A percentile compares a stretch with the other conserved stretches of the same genome.
These are phyloP conservation scores for Dictyophora rubrovolvata DNA, from an alignment of 768 basidiomycete genomes.

Conservation along the genomic window DNA sequence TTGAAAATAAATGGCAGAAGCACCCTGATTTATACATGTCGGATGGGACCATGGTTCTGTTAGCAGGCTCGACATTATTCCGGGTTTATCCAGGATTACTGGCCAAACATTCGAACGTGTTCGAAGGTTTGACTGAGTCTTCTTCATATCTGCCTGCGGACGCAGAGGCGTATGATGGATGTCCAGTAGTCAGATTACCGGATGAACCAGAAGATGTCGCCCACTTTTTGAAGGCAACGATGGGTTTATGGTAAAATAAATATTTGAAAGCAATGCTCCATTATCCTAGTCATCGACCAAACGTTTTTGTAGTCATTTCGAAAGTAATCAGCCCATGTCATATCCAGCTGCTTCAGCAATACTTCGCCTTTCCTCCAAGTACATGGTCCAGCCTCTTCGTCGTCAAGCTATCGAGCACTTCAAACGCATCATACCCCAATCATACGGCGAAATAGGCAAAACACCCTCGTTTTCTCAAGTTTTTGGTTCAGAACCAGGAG, in stretches of 20 bases:
- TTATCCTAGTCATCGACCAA: not conserved
- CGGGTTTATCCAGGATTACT: conserved; percentile 19
- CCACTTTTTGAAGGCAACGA: conserved; percentile 12
- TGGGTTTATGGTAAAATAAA: not conserved
- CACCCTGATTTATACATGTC: conserved; percentile 19
- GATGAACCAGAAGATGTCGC: conserved; percentile 15
- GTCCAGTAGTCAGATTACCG: conserved; percentile 17
- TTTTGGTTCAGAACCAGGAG: not conserved
- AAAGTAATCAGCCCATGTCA: not conserved
- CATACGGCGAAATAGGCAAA: not conserved
- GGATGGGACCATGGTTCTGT: conserved; percentile 18
- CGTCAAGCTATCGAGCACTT: conserved; percentile 3
- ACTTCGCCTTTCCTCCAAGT: conserved; percentile 1
- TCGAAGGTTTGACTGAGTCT: conserved; percentile 18
- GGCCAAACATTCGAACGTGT: conserved; percentile 17
- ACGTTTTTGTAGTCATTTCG: not conserved
- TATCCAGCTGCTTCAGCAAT: not conserved
- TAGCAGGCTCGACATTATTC: conserved; percentile 18
- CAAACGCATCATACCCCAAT: not conserved
- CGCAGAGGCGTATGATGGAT: conserved; percentile 17
- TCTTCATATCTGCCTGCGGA: conserved; percentile 12
- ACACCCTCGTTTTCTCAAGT: not conserved
- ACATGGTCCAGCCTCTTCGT: conserved; percentile 1
- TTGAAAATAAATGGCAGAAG: not conserved
- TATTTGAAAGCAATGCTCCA: conserved; percentile 5